These are phyloP conservation scores for Cronartium quercuum DNA, from an alignment of 1,284 basidiomycete genomes.

Conservation along the genomic window DNA sequence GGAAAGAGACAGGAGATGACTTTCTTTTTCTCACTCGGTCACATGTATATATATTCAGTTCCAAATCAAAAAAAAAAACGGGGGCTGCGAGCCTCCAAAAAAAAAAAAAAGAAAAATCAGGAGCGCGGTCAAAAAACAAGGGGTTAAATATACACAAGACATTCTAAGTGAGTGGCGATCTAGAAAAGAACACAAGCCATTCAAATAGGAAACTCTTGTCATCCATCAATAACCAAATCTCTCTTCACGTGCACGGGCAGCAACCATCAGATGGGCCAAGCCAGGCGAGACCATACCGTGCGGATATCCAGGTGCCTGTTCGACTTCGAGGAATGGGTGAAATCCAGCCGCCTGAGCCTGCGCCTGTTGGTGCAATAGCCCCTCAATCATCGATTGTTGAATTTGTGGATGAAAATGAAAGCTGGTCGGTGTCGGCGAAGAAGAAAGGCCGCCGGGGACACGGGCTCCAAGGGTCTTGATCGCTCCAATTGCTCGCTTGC, in stretches of 20 bases:
- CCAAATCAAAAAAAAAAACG: too few species aligned
- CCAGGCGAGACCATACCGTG: slow-evolving; percentile 9
- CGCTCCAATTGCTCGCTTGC: slow-evolving; percentile 27
- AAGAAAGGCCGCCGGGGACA: background rate
- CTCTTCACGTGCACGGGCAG: slow-evolving; percentile 28
- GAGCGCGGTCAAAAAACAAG: too few species aligned
- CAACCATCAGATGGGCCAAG: slow-evolving; percentile 25
- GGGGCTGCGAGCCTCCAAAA: too few species aligned
- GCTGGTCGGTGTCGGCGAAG: background rate
- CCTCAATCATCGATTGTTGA: slow-evolving; percentile 1
- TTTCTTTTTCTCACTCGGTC: too few species aligned
- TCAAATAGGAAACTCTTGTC: background rate
- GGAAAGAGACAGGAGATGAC: too few species aligned
- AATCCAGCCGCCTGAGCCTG: slow-evolving; percentile 23
- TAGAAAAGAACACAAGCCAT: background rate
- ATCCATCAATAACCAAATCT: slow-evolving; percentile 23
- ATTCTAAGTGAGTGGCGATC: too few species aligned
- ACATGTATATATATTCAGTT: too few species aligned
- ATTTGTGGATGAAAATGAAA: slow-evolving; percentile 18
- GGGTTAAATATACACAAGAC: too few species aligned
- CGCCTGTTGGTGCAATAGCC: slow-evolving; percentile 19
- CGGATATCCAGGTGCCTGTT: background rate
- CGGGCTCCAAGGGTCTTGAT: slow-evolving; percentile 28
- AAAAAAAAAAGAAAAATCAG: too few species aligned
- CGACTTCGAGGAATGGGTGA: background rate